Evolutionary conservation across 2,329 filamentous ascomycete genomes (phyloP).

Genomic region (Trichoderma sp.): DNA sequence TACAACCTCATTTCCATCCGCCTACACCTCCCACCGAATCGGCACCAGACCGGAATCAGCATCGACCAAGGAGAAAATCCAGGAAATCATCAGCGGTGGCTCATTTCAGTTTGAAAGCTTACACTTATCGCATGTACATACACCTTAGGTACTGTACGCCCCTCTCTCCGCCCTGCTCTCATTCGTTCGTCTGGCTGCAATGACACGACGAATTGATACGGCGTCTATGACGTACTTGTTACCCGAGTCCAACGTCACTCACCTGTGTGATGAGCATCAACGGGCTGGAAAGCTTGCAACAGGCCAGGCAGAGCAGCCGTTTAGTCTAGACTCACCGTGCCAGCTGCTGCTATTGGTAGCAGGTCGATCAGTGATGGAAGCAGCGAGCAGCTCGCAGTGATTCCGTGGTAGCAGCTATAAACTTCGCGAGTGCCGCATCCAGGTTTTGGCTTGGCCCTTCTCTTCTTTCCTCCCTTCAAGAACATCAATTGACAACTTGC

Average conservation of each 20-base stretch:
- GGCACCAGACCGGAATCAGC: background rate
- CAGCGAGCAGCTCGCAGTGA: background rate
- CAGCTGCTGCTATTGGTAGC: background rate
- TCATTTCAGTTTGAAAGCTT: background rate
- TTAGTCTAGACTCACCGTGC: background rate
- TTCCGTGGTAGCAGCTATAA: background rate
- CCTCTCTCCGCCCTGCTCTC: background rate
- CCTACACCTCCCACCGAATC: background rate
- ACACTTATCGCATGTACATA: background rate
- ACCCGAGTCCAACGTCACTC: conserved; percentile 36
- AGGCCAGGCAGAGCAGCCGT: background rate
- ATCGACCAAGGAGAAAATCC: background rate
- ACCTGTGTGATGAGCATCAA: conserved; percentile 23
- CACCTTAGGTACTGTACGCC: background rate
- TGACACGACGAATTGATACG: background rate
- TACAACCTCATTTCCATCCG: background rate
- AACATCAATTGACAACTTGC: conserved; percentile 8
- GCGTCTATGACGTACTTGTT: conserved; percentile 35
- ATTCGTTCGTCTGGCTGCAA: background rate
- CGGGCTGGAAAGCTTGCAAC: background rate
- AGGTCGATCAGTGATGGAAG: background rate
- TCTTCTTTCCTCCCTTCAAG: conserved; percentile 16
- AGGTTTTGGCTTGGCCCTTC: background rate
- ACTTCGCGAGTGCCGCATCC: background rate
- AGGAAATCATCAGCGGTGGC: background rate